Conservation (phyloP, 352 stramenopile genomes). For the Phytophthora podocarpi region DNA sequence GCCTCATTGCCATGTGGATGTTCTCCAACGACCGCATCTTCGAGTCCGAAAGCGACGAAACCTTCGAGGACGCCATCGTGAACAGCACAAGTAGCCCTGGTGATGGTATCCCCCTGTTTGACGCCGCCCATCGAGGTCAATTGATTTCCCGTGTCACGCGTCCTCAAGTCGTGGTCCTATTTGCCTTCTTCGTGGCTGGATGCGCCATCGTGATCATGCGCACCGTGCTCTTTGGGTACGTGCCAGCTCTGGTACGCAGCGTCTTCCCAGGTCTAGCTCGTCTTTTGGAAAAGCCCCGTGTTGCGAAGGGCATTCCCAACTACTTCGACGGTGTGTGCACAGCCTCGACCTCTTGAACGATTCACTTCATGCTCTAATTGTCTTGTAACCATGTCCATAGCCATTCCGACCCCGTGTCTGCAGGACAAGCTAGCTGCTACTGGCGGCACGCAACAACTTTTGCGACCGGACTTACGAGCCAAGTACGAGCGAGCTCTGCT, state of each 20-base stretch:
- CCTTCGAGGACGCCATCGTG: neutral
- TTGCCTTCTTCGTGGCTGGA: conserved; percentile 67
- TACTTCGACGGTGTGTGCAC: conserved; percentile 74
- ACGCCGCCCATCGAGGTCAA: conserved; percentile 40
- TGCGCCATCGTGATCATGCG: conserved; percentile 56
- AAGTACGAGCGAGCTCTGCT: conserved; percentile 57
- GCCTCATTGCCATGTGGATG: conserved; percentile 84
- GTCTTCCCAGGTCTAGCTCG: conserved; percentile 60
- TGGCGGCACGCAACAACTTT: conserved; percentile 30
- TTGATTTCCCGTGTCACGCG: conserved; percentile 67
- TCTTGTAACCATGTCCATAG: conserved; percentile 9
- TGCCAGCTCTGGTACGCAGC: conserved; percentile 59
- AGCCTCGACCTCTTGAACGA: neutral
- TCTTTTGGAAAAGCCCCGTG: conserved; percentile 58
- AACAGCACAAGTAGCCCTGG: conserved; percentile 36
- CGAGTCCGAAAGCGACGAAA: conserved; percentile 50
- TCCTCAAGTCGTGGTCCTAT: conserved; percentile 78
- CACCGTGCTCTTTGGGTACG: conserved; percentile 72
- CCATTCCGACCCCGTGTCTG: conserved; percentile 67
- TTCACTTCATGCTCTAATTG: conserved; percentile 2
- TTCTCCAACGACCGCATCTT: conserved; percentile 89
- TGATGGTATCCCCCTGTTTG: conserved; percentile 68
- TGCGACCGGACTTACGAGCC: conserved; percentile 40
- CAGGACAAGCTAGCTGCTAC: conserved; percentile 50
- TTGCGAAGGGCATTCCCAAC: conserved; percentile 72